Conservation (phyloP, 495 filamentous ascomycete species). For the Lasiosphaeria miniovina region DNA sequence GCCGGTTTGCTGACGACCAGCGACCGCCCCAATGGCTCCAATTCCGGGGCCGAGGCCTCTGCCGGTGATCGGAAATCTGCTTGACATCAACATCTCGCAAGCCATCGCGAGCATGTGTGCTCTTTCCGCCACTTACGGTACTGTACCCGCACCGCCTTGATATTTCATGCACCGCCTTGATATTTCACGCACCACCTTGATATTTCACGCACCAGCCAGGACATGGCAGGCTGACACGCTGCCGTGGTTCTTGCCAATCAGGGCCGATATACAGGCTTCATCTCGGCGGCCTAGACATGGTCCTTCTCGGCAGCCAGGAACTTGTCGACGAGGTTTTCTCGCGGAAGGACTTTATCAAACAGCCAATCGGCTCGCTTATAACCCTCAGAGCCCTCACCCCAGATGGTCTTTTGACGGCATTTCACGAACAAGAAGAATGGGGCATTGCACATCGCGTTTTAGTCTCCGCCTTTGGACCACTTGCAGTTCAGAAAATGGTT, state of each 20-base stretch:
- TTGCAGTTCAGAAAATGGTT: slow-evolving; percentile 59
- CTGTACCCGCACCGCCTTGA: too few species aligned
- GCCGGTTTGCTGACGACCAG: too few species aligned
- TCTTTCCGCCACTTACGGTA: slow-evolving; percentile 21
- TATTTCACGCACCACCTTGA: too few species aligned
- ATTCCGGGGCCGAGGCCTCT: slow-evolving; percentile 30
- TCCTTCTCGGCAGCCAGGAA: slow-evolving; percentile 48
- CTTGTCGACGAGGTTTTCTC: slow-evolving; percentile 60
- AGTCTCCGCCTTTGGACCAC: slow-evolving; percentile 61
- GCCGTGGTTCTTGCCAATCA: too few species aligned
- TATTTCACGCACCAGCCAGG: too few species aligned
- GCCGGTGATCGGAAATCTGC: slow-evolving; percentile 32
- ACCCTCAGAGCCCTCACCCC: slow-evolving; percentile 52
- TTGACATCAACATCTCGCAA: slow-evolving; percentile 27
- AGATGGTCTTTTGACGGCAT: slow-evolving; percentile 56
- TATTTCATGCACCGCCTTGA: too few species aligned
- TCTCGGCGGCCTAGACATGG: slow-evolving; percentile 17
- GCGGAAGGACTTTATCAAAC: slow-evolving; percentile 39
- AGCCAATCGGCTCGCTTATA: slow-evolving; percentile 18
- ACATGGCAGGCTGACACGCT: too few species aligned
- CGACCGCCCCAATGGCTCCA: background rate
- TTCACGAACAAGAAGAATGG: slow-evolving; percentile 56
- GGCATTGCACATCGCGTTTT: slow-evolving; percentile 58
- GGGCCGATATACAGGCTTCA: slow-evolving; percentile 18
- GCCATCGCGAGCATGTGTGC: slow-evolving; percentile 15